Evolutionary conservation across 2,329 filamentous ascomycete species (phyloP).

Genomic region (Trematosphaeria pertusa): DNA sequence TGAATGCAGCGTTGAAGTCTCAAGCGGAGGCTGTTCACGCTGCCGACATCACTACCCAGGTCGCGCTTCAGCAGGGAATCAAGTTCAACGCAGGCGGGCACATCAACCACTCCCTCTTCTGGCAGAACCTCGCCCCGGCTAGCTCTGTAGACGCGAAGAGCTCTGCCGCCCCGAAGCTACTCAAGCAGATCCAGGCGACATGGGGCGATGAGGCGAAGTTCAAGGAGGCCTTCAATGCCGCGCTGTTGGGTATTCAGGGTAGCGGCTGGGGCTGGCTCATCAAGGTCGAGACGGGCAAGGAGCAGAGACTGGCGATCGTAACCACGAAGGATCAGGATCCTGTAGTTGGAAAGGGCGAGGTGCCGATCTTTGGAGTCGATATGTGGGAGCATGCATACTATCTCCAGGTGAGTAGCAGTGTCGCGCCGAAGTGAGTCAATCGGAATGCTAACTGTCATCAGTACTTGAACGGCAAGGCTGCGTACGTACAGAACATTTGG

Average conservation of each 20-base stretch:
- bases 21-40: slow-evolving; percentile 64
- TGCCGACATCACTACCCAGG: slow-evolving; percentile 68
- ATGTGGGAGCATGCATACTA: slow-evolving; percentile 98
- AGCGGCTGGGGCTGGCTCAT: slow-evolving; percentile 91
- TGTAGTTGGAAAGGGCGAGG: slow-evolving; percentile 65
- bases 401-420: slow-evolving; percentile 64
- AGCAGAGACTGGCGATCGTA: slow-evolving; percentile 67
- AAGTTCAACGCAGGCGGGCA: slow-evolving; percentile 92
- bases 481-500: slow-evolving; percentile 80
- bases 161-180: slow-evolving; percentile 63
- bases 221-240: slow-evolving; percentile 68
- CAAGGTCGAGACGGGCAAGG: slow-evolving; percentile 64
- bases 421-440: neutral
- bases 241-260: slow-evolving; percentile 76
- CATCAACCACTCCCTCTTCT: slow-evolving; percentile 93
- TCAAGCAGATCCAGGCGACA: slow-evolving; percentile 65
- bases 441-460: slow-evolving; percentile 38
- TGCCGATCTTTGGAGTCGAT: slow-evolving; percentile 79
- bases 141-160: slow-evolving; percentile 64
- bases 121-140: slow-evolving; percentile 77
- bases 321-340: slow-evolving; percentile 90
- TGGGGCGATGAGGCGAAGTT: slow-evolving; percentile 76
- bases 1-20: slow-evolving; percentile 70
- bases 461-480: slow-evolving; percentile 78
- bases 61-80: slow-evolving; percentile 73